Evolutionary conservation across 371 early-diverging fungal genomes (phyloP).

Genomic region (Mortierella sp.): DNA sequence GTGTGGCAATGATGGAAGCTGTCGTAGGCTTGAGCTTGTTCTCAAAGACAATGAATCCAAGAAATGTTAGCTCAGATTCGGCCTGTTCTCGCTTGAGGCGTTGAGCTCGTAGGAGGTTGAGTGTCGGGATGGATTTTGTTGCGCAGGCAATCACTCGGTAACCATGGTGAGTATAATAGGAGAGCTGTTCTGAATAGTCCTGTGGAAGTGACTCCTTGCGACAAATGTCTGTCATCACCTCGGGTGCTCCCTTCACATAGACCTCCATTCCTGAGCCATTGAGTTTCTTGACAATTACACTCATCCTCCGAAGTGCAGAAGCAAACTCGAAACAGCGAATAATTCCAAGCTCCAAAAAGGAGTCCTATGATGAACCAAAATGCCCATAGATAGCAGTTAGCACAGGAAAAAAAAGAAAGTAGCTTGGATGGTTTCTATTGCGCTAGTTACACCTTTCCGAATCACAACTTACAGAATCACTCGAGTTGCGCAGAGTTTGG

Average conservation of each 20-base stretch:
- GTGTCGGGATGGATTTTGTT: conserved; percentile 71
- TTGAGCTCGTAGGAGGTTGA: conserved; percentile 83
- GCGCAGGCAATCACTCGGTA: conserved; percentile 97
- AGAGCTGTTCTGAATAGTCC: conserved; percentile 84
- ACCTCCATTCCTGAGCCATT: conserved; percentile 79
- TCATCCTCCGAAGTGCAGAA: conserved; percentile 91
- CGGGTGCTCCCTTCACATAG: conserved; percentile 98
- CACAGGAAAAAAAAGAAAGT: background rate
- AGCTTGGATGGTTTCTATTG: background rate
- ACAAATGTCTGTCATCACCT: conserved; percentile 91
- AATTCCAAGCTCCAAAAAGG: conserved; percentile 86
- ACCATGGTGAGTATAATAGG: conserved; percentile 92
- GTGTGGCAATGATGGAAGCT: conserved; percentile 78
- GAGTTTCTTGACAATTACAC: conserved; percentile 86
- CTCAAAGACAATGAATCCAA: conserved; percentile 98
- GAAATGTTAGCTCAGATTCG: conserved; percentile 86
- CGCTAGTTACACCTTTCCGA: background rate
- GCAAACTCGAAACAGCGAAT: conserved; percentile 97
- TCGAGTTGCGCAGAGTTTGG: conserved; percentile 7
- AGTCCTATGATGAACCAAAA: conserved; percentile 7
- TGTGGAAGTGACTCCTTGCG: conserved; percentile 78
- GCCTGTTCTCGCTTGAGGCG: conserved; percentile 85
- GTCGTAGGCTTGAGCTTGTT: conserved; percentile 97
- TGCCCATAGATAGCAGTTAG: background rate
- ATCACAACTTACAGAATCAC: conserved; percentile 16